Evolutionary conservation across 345 rosid species (phyloP).

Genomic region (Eutrema yunnanense): DNA sequence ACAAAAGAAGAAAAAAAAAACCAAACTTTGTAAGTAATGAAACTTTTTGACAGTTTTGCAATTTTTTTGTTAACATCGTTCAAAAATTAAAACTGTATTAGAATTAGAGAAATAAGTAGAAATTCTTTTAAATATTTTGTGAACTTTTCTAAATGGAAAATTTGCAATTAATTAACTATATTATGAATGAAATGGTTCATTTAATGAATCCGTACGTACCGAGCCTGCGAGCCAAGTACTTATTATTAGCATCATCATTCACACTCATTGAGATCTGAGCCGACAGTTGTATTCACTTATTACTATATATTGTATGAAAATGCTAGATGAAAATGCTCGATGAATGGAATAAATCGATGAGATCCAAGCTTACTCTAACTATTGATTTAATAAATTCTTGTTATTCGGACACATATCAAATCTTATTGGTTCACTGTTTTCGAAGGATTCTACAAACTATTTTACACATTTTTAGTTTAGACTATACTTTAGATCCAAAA

Average conservation of each 20-base stretch:
- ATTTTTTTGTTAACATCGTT: too few relatives aligned
- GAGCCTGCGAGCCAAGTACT: background rate
- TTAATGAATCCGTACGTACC: slow-evolving; percentile 21
- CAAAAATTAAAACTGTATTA: too few relatives aligned
- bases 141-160: background rate
- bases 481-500: background rate
- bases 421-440: slow-evolving; percentile 7
- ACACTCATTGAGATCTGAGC: slow-evolving; percentile 16
- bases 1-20: too few relatives aligned
- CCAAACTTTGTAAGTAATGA: too few relatives aligned
- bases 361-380: slow-evolving; percentile 4
- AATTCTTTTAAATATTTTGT: background rate
- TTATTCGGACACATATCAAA: slow-evolving; percentile 4
- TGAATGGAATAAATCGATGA: slow-evolving; percentile 10
- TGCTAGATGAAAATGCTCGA: background rate
- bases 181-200: background rate
- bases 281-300: slow-evolving; percentile 19
- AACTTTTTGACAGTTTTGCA: too few relatives aligned
- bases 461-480: background rate
- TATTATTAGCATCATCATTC: background rate
- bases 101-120: too few relatives aligned
- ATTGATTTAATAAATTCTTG: background rate
- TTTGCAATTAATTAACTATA: background rate
- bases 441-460: background rate
- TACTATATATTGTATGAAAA: too few relatives aligned